Evolutionary conservation across 352 stramenopile genomes (phyloP).

Genomic region (Phytopythium montanum): DNA sequence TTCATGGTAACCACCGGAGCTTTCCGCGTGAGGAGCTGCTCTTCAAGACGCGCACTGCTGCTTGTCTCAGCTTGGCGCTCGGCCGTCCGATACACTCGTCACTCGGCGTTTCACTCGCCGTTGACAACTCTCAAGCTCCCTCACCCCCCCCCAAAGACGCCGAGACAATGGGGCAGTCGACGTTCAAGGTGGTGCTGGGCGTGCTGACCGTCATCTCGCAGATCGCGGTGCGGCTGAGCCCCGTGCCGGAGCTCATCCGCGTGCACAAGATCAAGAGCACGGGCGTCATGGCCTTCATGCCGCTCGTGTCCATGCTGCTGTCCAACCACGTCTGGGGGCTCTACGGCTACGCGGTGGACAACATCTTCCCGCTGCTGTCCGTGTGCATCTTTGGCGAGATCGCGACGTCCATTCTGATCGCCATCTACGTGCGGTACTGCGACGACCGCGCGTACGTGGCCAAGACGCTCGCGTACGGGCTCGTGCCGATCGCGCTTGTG

Average conservation of each 20-base stretch:
- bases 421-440: slow-evolving; percentile 19
- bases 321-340: slow-evolving; percentile 28
- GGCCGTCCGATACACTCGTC: neutral
- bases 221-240: slow-evolving; percentile 21
- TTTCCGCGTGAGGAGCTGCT: too few relatives aligned
- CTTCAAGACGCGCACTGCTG: too few relatives aligned
- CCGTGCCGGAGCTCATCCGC: slow-evolving; percentile 14
- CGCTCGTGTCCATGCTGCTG: slow-evolving; percentile 23
- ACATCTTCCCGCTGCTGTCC: slow-evolving; percentile 16
- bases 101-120: neutral
- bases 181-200: slow-evolving; percentile 18
- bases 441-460: slow-evolving; percentile 13
- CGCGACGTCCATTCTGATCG: slow-evolving; percentile 7
- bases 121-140: too few relatives aligned
- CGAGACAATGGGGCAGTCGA: neutral
- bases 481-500: slow-evolving; percentile 12
- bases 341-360: slow-evolving; percentile 15
- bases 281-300: slow-evolving; percentile 19
- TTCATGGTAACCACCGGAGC: neutral
- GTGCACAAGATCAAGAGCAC: slow-evolving; percentile 22
- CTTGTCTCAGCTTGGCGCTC: neutral
- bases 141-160: too few relatives aligned
- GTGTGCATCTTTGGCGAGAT: slow-evolving; percentile 11
- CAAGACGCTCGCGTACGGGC: slow-evolving; percentile 7
- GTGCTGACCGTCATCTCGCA: slow-evolving; percentile 19